A percentile compares a stretch with the other conserved stretches of the same genome.
phyloP scores from a whole-genome alignment of 805 yeast genomes.

The Starmerella vaccinii region DNA sequence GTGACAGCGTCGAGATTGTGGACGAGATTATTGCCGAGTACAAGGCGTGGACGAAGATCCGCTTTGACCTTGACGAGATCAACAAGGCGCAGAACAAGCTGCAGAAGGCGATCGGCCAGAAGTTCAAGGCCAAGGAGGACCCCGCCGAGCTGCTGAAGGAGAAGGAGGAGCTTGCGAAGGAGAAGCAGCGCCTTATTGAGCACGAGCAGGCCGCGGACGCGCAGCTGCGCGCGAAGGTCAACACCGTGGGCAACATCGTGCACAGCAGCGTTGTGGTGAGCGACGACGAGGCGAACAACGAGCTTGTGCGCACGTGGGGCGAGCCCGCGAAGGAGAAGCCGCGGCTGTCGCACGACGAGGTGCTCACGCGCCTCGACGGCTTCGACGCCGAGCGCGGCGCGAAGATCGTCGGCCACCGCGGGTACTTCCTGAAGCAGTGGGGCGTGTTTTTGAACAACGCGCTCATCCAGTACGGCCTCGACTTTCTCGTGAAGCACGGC shows the following conservation, averaged over 20 bases:
- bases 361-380: constrained; percentile 86
- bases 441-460: constrained; percentile 99
- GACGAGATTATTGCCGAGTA: constrained; percentile 90
- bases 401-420: constrained; percentile 95
- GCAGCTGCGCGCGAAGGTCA: constrained; percentile 66
- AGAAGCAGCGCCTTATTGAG: constrained; percentile 56
- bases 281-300: constrained; percentile 82
- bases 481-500: constrained; percentile 65
- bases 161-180: constrained; percentile 62
- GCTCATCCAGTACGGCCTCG: constrained; percentile 87
- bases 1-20: constrained; percentile 85
- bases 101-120: constrained; percentile 87
- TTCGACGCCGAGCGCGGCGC: constrained; percentile 99
- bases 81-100: constrained; percentile 81
- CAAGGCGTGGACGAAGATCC: constrained; percentile 81
- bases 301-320: constrained; percentile 76
- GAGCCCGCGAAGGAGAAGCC: constrained; percentile 53
- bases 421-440: constrained; percentile 85
- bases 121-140: constrained; percentile 91
- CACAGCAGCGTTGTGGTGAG: constrained; percentile 86
- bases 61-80: constrained; percentile 80
- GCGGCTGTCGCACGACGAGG: constrained; percentile 91
- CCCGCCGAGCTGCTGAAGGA: constrained; percentile 71
- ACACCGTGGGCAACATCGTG: constrained; percentile 85
- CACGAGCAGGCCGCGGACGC: constrained; percentile 73